Evolutionary conservation across 805 yeast species (phyloP).

Genomic region (Naumovozyma castellii): DNA sequence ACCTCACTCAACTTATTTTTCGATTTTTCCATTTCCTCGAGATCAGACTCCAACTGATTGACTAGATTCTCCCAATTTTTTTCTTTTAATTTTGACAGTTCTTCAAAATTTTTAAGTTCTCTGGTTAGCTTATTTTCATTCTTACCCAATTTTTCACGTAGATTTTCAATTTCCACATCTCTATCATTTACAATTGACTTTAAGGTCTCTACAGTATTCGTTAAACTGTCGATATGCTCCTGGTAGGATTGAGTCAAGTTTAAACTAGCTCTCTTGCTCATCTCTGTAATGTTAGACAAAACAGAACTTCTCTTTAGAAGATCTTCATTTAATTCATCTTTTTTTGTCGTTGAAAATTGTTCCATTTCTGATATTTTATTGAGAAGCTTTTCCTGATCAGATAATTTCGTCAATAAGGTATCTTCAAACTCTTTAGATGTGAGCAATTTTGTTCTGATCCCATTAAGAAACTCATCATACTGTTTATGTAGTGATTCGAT

Average conservation of each 20-base stretch:
- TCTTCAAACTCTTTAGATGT: slow-evolving; percentile 13
- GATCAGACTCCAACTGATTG: slow-evolving; percentile 16
- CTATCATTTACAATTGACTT: slow-evolving; percentile 7
- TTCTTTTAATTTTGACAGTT: slow-evolving; percentile 13
- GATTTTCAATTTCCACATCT: slow-evolving; percentile 7
- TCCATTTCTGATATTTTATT: slow-evolving; percentile 1
- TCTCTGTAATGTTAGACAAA: not conserved
- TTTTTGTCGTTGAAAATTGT: not conserved
- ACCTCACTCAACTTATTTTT: slow-evolving; percentile 9
- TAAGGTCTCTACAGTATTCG: slow-evolving; percentile 8
- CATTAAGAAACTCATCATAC: slow-evolving; percentile 22
- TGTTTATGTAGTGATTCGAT: slow-evolving; percentile 24
- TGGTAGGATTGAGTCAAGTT: slow-evolving; percentile 10
- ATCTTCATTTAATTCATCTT: not conserved
- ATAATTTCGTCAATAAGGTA: slow-evolving; percentile 14
- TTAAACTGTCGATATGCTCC: slow-evolving; percentile 13
- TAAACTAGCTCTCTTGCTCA: slow-evolving; percentile 1
- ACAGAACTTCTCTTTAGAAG: not conserved
- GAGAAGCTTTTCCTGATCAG: slow-evolving; percentile 15
- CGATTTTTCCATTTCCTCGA: slow-evolving; percentile 11
- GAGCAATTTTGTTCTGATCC: slow-evolving; percentile 17
- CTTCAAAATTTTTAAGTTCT: slow-evolving; percentile 10
- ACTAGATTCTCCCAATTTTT: slow-evolving; percentile 19
- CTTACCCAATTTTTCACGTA: slow-evolving; percentile 5
- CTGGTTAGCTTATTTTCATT: slow-evolving; percentile 5